These are phyloP conservation scores for Podospora appendiculata DNA, from an alignment of 495 filamentous ascomycete species.

Conservation along the genomic window DNA sequence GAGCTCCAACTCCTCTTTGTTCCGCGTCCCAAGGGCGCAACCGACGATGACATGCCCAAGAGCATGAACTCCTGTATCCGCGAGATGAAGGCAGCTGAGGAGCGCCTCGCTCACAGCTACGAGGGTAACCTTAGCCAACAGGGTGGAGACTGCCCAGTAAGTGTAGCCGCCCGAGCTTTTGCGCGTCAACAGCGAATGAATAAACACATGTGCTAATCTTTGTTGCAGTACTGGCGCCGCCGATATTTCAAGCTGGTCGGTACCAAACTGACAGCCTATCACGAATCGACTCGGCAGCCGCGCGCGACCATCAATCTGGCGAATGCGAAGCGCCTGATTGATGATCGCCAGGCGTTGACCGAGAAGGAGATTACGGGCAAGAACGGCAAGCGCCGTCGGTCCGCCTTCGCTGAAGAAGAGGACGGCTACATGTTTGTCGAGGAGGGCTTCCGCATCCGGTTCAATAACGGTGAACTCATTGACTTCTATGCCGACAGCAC, in stretches of 20 bases:
- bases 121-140: conserved; percentile 93
- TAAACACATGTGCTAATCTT: too few species aligned
- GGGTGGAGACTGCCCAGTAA: conserved; percentile 93
- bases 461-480: conserved; percentile 94
- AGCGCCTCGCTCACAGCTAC: conserved; percentile 59
- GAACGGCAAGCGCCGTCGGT: conserved; percentile 74
- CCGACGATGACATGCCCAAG: conserved; percentile 96
- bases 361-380: conserved; percentile 70
- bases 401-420: conserved; percentile 95
- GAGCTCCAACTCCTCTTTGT: conserved; percentile 91
- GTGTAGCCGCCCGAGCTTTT: conserved; percentile 26
- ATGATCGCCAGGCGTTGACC: conserved; percentile 76
- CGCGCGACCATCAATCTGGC: conserved; percentile 93
- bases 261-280: conserved; percentile 87
- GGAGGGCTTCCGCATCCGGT: conserved; percentile 96
- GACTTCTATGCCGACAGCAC: conserved; percentile 94
- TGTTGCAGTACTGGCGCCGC: conserved; percentile 80
- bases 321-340: conserved; percentile 89
- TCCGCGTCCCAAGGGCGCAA: conserved; percentile 79
- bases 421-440: conserved; percentile 99
- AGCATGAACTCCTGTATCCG: conserved; percentile 93
- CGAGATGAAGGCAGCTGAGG: conserved; percentile 83
- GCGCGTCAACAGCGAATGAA: too few species aligned
- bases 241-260: conserved; percentile 94
- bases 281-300: conserved; percentile 90